Conservation (phyloP, 2,329 filamentous ascomycete genomes). For the Colletotrichum kahawae region DNA sequence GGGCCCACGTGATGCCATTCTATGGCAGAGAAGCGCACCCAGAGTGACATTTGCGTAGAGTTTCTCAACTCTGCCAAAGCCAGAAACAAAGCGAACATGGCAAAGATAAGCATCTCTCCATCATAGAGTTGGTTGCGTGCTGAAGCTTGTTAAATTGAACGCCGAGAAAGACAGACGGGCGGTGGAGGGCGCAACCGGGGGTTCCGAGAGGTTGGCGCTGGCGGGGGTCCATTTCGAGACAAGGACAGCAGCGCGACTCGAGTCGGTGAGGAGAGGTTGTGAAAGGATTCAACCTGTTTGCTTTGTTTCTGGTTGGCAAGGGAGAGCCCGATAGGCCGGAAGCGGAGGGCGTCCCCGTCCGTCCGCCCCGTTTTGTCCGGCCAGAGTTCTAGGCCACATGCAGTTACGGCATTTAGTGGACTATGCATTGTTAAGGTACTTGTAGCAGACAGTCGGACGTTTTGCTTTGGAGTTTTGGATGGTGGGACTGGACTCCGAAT, state of each 20-base stretch:
- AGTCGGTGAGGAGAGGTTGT: constrained; percentile 2
- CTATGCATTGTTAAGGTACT: not conserved
- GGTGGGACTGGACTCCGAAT: constrained; percentile 1
- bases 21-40: not conserved
- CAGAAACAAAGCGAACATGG: not conserved
- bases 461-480: not conserved
- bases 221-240: not conserved
- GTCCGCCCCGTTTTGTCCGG: not conserved
- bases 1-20: not conserved
- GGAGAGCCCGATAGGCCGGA: constrained; percentile 1
- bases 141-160: not conserved
- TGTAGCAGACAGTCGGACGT: not conserved
- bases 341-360: not conserved
- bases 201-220: constrained; percentile 11
- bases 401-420: constrained; percentile 8
- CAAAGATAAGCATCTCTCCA: not conserved
- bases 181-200: not conserved
- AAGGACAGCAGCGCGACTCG: not conserved
- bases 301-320: constrained; percentile 1
- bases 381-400: not conserved
- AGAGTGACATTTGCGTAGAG: not conserved
- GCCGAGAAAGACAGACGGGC: not conserved
- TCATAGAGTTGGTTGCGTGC: not conserved
- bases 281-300: not conserved
- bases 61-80: not conserved